Base-by-base conservation (phyloP, 768 basidiomycete species). In the Lactarius deliciosus region DNA sequence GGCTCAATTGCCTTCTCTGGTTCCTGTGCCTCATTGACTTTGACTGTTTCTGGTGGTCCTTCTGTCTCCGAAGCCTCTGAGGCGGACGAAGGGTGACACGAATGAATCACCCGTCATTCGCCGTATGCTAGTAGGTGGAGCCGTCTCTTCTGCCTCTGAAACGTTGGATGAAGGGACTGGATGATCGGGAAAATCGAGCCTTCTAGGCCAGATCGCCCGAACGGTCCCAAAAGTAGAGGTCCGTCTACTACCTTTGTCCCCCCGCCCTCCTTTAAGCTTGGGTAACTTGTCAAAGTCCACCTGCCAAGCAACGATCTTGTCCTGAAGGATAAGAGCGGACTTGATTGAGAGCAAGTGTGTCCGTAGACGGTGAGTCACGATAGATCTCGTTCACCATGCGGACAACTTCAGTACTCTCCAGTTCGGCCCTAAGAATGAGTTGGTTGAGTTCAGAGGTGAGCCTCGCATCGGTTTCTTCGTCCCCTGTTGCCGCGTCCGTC, bases 301-400 rank as follows among this genome's bases (percentile, higher is more conserved):
- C 76, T 99, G 95, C 92, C 96, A 98, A n/a, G 91, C 92, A 18
- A 96, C 93, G 57, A 96, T 93, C 75, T 90, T 90, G 72, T 96
- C 94, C 78, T 98, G 96, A 56, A 95, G 83, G 83, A 66, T 87
- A 88, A 1, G 91, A 87, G 57, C 95, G 87, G 6, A 95, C 90
- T 70, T 86, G 85, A 68, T 95, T 98, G 60, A 96, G 82, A 43
- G 89, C 91, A 53, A 96, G 83, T 0, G 94, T 96, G 73, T 97
- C 94, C 22, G 85, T 90, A 60, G 93, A 86, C 0, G 85, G 72
- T 0, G 94, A 90, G 65, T 93, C 88, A 72, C 84, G 84, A 76
- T 98, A 97, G 30, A 93, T 86, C 61, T 82, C 78, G 66, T 94
- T 90, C 61, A 97, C 87, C 57, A 92, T 80, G 5, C 81, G 80